These are phyloP conservation scores for Peterozyma toletana DNA, from an alignment of 805 yeast species.

Conservation along the genomic window DNA sequence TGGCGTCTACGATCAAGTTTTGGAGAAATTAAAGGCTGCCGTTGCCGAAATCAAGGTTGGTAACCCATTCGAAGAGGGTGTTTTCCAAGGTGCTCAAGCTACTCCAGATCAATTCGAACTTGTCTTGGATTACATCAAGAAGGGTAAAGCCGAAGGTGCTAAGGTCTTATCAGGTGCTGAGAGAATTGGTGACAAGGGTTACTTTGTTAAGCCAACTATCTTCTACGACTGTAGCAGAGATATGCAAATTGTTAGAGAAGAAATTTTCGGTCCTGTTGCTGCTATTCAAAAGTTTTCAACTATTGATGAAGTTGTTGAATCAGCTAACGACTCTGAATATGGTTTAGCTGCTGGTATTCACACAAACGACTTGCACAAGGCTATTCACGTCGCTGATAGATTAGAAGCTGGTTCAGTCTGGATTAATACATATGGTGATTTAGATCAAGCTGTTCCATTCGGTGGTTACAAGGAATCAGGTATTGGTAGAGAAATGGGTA, in stretches of 20 bases:
- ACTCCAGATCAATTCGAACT: constrained; percentile 64
- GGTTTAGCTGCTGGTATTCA: constrained; percentile 83
- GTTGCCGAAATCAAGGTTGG: constrained; percentile 62
- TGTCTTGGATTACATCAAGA: constrained; percentile 57
- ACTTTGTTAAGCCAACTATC: constrained; percentile 66
- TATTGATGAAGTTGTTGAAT: constrained; percentile 55
- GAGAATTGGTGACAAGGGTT: constrained; percentile 58
- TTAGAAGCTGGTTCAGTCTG: constrained; percentile 73
- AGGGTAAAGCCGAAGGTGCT: constrained; percentile 66
- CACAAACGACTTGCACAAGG: constrained; percentile 55
- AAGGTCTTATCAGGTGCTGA: constrained; percentile 66
- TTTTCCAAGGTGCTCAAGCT: constrained; percentile 75
- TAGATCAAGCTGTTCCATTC: constrained; percentile 69
- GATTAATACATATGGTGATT: constrained; percentile 76
- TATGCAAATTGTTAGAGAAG: constrained; percentile 61
- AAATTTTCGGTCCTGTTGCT: constrained; percentile 78
- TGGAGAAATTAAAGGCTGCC: constrained; percentile 50
- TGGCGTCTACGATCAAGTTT: constrained; percentile 56
- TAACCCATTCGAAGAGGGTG: constrained; percentile 61
- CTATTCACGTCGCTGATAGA: constrained; percentile 54
- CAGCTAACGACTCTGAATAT: constrained; percentile 66
- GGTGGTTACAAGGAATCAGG: constrained; percentile 81
- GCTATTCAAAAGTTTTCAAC: constrained; percentile 62
- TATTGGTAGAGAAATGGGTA: constrained; percentile 84
- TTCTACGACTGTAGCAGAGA: constrained; percentile 60